These are phyloP conservation scores for Podaxis carcinomalis DNA, from an alignment of 768 basidiomycete genomes.

Conservation along the genomic window DNA sequence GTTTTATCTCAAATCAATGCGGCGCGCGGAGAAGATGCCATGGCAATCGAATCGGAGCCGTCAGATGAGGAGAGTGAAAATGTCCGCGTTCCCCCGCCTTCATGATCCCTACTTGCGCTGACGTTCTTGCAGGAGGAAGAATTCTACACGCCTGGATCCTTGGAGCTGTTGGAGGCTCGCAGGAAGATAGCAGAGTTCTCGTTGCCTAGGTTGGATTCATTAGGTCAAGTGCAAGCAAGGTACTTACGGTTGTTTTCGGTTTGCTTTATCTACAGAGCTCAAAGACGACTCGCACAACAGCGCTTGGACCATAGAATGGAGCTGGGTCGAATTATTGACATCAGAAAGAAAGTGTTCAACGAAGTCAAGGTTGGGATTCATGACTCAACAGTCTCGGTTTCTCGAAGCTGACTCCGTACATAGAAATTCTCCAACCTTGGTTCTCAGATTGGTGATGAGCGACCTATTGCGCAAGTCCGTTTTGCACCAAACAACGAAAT, in stretches of 20 bases:
- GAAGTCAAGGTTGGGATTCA: conserved; percentile 74
- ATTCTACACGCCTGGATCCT: conserved; percentile 90
- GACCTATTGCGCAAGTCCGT: conserved; percentile 89
- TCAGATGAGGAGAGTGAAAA: conserved; percentile 67
- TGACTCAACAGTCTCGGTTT: not conserved
- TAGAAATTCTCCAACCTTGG: conserved; percentile 91
- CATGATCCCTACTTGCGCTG: not conserved
- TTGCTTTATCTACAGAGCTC: conserved; percentile 72
- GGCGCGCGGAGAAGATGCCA: conserved; percentile 77
- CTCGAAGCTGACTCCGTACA: not conserved
- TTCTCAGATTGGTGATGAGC: conserved; percentile 96
- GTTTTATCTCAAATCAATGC: conserved; percentile 92
- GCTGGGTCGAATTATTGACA: conserved; percentile 84
- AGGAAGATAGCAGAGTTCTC: conserved; percentile 90
- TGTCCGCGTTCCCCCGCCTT: not conserved
- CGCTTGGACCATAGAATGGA: conserved; percentile 84
- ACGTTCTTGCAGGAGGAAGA: conserved; percentile 67
- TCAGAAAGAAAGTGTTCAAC: conserved; percentile 84
- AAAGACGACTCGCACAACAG: conserved; percentile 91
- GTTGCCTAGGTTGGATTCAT: conserved; percentile 85
- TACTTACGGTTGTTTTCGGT: conserved; percentile 62
- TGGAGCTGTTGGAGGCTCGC: conserved; percentile 59
- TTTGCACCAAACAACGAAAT: conserved; percentile 90
- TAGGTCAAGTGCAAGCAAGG: conserved; percentile 58
- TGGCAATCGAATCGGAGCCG: conserved; percentile 69